Percentiles rank a stretch among this genome's conserved stretches.
Conservation (phyloP, 2,329 filamentous ascomycete species). For the Coleophoma cylindrospora region DNA sequence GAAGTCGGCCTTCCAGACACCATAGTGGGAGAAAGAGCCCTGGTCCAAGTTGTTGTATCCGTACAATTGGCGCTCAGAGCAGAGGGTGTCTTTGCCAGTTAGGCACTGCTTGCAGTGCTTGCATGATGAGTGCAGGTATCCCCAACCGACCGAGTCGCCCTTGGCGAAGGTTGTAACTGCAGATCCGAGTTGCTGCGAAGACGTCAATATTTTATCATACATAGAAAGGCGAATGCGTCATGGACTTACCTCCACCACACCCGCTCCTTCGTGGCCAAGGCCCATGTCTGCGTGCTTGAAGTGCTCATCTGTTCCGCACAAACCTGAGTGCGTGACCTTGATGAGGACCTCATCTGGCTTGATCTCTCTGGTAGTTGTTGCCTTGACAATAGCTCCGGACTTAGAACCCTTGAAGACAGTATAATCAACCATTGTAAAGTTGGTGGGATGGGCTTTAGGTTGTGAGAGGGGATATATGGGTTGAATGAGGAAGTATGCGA, state of each 20-base stretch:
- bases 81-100: constrained; percentile 38
- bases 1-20: constrained; percentile 33
- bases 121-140: constrained; percentile 35
- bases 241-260: constrained; percentile 31
- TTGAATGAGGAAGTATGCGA: not conserved
- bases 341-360: constrained; percentile 52
- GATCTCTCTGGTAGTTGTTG: constrained; percentile 39
- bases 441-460: too few species aligned
- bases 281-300: constrained; percentile 30
- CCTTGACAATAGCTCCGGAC: constrained; percentile 48
- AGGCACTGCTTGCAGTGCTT: constrained; percentile 39
- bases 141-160: constrained; percentile 44
- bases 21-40: constrained; percentile 37
- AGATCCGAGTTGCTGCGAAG: constrained; percentile 28
- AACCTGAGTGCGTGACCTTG: constrained; percentile 59
- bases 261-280: constrained; percentile 46
- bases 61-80: constrained; percentile 35
- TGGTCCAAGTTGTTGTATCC: constrained; percentile 38
- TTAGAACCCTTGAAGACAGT: constrained; percentile 60
- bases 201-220: too few species aligned
- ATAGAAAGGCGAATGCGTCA: not conserved
- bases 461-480: too few species aligned
- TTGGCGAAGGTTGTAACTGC: constrained; percentile 32
- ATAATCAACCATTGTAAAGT: constrained; percentile 30
- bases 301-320: constrained; percentile 57